Base-by-base conservation (phyloP, 768 basidiomycete genomes). In the Agaricus sinodeliciosus region DNA sequence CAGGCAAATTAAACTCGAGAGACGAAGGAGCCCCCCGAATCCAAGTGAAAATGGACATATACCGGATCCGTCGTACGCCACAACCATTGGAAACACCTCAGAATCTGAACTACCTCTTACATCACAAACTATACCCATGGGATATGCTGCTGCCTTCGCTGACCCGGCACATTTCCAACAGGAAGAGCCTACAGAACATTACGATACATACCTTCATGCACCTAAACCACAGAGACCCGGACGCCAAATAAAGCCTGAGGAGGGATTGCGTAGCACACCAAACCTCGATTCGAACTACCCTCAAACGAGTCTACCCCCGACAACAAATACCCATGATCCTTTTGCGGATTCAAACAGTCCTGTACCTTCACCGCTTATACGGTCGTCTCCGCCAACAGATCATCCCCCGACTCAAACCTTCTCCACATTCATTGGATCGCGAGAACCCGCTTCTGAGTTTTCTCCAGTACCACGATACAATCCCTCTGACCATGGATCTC, bases 101-200 rank as follows among this genome's bases (percentile, higher is more conserved):
- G 51, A 53, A 16, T 40, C 44, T 28, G 43, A 53, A 15, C 45
- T 53, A 26, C 51, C 51, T 4, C 51, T 53, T n/a, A 46, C 51
- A 15, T 25, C 43, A n/a, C 45, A 26, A 19, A 35, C 44, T 34
- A 26, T 28, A 35, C 44, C 51, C 16, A 46, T 53, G 51, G 51
- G 51, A 34, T 34, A 13, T 18, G 11, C 26, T 18, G 35, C 26
- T 19, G 16, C 13, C 2, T 52, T 45, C 26, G 34, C 51, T 5
- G 18, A 44, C 25, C 35, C 44, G 11, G 28, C 18, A n/a, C 44
- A 53, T 40, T 53, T 46, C 37, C 11, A 31, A 8, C 18, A 44
- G 15, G 50, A 51, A 11, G 35, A 31, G 22, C 16, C 43, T n/a
- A 25, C 43, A 15, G 51, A 46, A 12, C 28, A 39, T 25, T 18